Percentiles rank a stretch among this genome's conserved stretches.
Evolutionary conservation across 2,329 filamentous ascomycete species (phyloP).

Genomic region (Colletotrichum sp.): DNA sequence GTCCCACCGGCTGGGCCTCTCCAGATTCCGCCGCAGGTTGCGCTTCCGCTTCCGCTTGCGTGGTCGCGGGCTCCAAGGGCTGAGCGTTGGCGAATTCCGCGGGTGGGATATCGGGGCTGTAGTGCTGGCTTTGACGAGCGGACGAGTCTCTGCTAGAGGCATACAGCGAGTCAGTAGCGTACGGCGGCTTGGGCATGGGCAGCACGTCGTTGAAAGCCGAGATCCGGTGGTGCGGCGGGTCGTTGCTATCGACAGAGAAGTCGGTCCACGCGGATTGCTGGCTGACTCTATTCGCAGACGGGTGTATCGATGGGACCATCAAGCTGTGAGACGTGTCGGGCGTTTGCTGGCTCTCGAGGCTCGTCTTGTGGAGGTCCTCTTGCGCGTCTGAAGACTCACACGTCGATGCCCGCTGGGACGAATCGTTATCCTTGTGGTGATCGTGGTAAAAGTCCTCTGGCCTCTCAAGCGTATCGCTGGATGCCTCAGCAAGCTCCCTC

Average conservation of each 20-base stretch:
- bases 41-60: background rate
- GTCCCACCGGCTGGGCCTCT: background rate
- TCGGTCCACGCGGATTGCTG: slow-evolving; percentile 67
- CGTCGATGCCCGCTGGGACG: slow-evolving; percentile 42
- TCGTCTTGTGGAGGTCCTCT: slow-evolving; percentile 14
- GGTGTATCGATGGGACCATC: slow-evolving; percentile 49
- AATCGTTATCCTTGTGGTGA: slow-evolving; percentile 20
- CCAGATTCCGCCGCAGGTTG: background rate
- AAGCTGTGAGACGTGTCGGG: slow-evolving; percentile 50
- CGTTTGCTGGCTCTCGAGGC: slow-evolving; percentile 21
- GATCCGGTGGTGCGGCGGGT: slow-evolving; percentile 37
- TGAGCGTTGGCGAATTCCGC: slow-evolving; percentile 24
- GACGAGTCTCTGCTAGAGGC: slow-evolving; percentile 19
- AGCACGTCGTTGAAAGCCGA: slow-evolving; percentile 10
- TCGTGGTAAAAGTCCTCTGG: slow-evolving; percentile 27
- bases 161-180: slow-evolving; percentile 8
- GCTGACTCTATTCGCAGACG: slow-evolving; percentile 53
- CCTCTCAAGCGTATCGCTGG: slow-evolving; percentile 35
- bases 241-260: slow-evolving; percentile 60
- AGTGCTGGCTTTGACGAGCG: slow-evolving; percentile 21
- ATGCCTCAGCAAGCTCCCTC: slow-evolving; percentile 41
- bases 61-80: background rate
- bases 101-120: slow-evolving; percentile 37
- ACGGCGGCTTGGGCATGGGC: slow-evolving; percentile 22
- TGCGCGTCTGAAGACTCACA: slow-evolving; percentile 39